phyloP scores from a whole-genome alignment of 495 filamentous ascomycete species.

The Neurospora sublineolata region DNA sequence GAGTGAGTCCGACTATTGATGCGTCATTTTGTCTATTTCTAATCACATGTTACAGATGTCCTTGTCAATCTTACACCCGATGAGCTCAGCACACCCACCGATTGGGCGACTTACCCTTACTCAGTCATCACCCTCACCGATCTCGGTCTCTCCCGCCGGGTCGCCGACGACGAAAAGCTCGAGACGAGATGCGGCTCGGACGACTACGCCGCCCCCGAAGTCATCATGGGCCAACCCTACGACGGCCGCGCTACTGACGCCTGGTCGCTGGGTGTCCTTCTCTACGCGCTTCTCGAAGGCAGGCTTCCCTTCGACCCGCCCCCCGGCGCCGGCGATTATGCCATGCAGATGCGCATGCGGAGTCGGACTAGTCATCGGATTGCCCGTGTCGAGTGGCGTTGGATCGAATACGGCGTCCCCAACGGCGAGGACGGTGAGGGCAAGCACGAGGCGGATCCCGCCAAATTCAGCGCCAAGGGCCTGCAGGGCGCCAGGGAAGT shows the following conservation, averaged over 20 bases:
- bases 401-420: conserved; percentile 68
- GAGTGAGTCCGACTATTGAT: conserved; percentile 45
- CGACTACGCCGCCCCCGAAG: conserved; percentile 93
- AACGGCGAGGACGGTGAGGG: conserved; percentile 45
- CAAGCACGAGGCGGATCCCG: conserved; percentile 35
- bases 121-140: conserved; percentile 84
- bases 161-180: conserved; percentile 67
- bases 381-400: conserved; percentile 86
- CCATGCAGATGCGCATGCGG: conserved; percentile 43
- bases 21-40: background rate
- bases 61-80: conserved; percentile 67
- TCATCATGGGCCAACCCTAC: conserved; percentile 89
- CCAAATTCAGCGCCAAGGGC: conserved; percentile 43
- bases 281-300: conserved; percentile 89
- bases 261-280: conserved; percentile 86
- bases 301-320: conserved; percentile 83
- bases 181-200: conserved; percentile 88
- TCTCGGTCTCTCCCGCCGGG: conserved; percentile 75
- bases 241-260: conserved; percentile 88
- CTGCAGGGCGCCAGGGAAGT: conserved; percentile 65
- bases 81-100: conserved; percentile 29
- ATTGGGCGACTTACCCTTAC: conserved; percentile 64
- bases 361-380: conserved; percentile 83
- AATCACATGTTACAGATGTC: conserved; percentile 49
- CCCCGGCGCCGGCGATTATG: conserved; percentile 59